phyloP scores from a whole-genome alignment of 371 early-diverging fungal genomes.

The Rhizopus delemar region DNA sequence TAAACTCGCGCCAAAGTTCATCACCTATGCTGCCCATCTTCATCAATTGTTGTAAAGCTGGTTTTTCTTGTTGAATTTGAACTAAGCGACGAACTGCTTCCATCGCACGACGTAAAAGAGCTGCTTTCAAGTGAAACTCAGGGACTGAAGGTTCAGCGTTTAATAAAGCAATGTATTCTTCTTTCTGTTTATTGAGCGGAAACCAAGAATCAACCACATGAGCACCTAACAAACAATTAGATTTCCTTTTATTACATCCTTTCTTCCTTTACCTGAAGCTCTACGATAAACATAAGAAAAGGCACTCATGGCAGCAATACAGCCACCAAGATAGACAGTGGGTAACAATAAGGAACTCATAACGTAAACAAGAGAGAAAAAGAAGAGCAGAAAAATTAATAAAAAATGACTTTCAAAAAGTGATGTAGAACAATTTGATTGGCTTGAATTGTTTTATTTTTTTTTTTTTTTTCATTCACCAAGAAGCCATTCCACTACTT shows the following conservation, averaged over 20 bases:
- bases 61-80: constrained; percentile 82
- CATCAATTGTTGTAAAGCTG: constrained; percentile 75
- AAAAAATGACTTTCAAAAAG: constrained; percentile 2
- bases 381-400: background rate
- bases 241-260: background rate
- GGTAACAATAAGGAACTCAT: constrained; percentile 57
- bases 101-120: constrained; percentile 86
- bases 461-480: constrained; percentile 23
- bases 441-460: constrained; percentile 8
- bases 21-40: constrained; percentile 87
- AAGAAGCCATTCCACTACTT: constrained; percentile 48
- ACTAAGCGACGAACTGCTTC: constrained; percentile 77
- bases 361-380: background rate
- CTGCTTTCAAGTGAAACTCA: constrained; percentile 68
- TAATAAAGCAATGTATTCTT: constrained; percentile 72
- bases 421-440: constrained; percentile 34
- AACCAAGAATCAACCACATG: constrained; percentile 72
- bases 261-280: constrained; percentile 36
- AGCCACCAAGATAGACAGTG: constrained; percentile 61
- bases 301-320: constrained; percentile 63
- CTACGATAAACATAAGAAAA: constrained; percentile 60
- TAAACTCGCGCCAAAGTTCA: constrained; percentile 82
- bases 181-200: constrained; percentile 62
- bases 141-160: constrained; percentile 62
- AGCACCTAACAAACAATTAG: constrained; percentile 25